These are phyloP conservation scores for Tolypocladium ovalisporum DNA, from an alignment of 2,329 filamentous ascomycete genomes.

Conservation along the genomic window DNA sequence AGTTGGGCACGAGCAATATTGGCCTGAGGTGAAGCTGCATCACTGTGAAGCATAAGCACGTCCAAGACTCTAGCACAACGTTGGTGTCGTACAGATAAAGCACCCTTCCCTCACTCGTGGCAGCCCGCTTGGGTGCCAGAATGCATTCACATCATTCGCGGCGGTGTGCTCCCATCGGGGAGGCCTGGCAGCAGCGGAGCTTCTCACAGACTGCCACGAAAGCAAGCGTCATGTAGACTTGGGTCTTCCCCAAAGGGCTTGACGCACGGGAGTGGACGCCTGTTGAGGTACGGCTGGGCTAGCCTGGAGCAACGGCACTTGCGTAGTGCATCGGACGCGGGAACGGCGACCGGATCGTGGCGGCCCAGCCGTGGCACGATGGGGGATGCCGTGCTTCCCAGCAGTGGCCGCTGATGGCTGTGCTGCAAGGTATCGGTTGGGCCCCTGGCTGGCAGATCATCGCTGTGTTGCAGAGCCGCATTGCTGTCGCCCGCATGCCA, in stretches of 20 bases:
- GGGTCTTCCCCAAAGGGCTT: constrained; percentile 14
- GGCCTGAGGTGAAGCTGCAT: background rate
- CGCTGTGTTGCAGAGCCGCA: background rate
- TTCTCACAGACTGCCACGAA: constrained; percentile 24
- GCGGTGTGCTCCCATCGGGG: background rate
- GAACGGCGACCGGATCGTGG: background rate
- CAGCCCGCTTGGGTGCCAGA: background rate
- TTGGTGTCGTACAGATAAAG: background rate
- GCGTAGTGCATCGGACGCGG: constrained; percentile 10
- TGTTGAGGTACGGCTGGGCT: background rate
- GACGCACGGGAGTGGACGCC: constrained; percentile 11
- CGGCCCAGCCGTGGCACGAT: background rate
- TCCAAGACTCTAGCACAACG: background rate
- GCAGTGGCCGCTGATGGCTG: background rate
- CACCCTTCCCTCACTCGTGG: background rate
- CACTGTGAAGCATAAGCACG: background rate
- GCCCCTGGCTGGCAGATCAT: background rate
- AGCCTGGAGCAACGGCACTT: constrained; percentile 12
- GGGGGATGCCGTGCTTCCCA: background rate
- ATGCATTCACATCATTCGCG: background rate
- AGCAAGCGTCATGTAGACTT: constrained; percentile 19
- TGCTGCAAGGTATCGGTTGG: background rate
- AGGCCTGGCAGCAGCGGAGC: constrained; percentile 1
- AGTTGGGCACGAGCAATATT: background rate
- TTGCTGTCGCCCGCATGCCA: background rate